Conservation (phyloP, 805 yeast species). For the Metschnikowia continentalis region DNA sequence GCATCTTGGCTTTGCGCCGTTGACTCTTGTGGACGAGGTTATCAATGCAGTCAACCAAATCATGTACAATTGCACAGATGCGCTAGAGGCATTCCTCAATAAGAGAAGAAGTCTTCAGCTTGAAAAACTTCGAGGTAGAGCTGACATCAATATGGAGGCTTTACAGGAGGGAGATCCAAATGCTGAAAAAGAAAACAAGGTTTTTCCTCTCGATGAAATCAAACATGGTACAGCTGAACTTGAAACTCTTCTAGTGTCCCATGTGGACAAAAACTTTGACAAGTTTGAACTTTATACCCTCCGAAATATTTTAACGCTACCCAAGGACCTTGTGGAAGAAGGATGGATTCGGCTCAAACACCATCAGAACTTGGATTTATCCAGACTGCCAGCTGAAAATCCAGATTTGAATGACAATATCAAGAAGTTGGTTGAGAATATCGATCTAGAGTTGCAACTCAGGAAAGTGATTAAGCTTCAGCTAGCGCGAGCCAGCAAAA, state of each 20-base stretch:
- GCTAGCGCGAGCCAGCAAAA: constrained; percentile 33
- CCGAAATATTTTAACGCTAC: constrained; percentile 71
- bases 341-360: constrained; percentile 70
- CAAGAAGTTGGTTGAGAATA: constrained; percentile 30
- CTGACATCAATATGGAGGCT: constrained; percentile 1
- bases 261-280: constrained; percentile 80
- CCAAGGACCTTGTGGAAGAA: constrained; percentile 54
- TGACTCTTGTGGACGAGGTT: constrained; percentile 78
- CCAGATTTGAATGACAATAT: constrained; percentile 2
- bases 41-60: constrained; percentile 83
- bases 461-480: constrained; percentile 39
- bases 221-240: constrained; percentile 75
- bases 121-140: constrained; percentile 14
- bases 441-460: constrained; percentile 42
- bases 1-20: constrained; percentile 81
- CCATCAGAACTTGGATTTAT: constrained; percentile 50
- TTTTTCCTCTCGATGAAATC: constrained; percentile 46
- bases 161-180: constrained; percentile 11
- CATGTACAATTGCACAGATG: constrained; percentile 76
- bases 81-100: constrained; percentile 62
- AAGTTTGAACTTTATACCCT: constrained; percentile 78
- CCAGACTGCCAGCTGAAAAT: constrained; percentile 3
- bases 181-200: constrained; percentile 6
- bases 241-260: constrained; percentile 69
- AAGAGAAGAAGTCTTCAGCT: constrained; percentile 18